Conservation (phyloP, 441 rosid species). For the Cnidoscolus chayamansa region DNA sequence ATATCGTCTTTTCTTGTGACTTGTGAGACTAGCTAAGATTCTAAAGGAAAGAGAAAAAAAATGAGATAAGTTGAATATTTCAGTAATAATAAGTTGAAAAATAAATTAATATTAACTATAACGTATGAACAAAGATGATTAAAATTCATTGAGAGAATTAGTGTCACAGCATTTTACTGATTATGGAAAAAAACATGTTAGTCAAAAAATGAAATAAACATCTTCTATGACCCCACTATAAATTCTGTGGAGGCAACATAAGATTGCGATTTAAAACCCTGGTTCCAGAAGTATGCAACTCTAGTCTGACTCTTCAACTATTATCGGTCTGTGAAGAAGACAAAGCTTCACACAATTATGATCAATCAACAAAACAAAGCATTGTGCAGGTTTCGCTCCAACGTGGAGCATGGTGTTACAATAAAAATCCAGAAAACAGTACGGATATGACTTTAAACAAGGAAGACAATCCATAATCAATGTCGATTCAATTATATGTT, state of each 20-base stretch:
- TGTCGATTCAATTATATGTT: not conserved
- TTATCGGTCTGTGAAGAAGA: not conserved
- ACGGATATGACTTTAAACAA: not conserved
- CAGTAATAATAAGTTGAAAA: too few species aligned
- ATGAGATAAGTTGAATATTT: too few species aligned
- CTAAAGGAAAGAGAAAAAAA: too few species aligned
- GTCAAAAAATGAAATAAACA: not conserved
- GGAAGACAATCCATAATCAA: not conserved
- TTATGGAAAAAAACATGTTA: not conserved
- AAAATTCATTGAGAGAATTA: not conserved
- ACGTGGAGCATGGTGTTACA: not conserved
- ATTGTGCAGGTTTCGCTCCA: not conserved
- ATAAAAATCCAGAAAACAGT: not conserved
- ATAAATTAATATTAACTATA: too few species aligned
- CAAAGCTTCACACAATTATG: not conserved
- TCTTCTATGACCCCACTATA: not conserved
- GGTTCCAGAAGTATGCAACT: not conserved
- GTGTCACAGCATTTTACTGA: not conserved
- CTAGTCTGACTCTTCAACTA: not conserved
- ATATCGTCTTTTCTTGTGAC: too few species aligned
- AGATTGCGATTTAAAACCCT: not conserved
- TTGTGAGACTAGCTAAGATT: too few species aligned
- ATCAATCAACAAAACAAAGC: not conserved
- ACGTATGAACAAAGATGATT: not conserved
- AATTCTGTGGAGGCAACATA: not conserved